These are phyloP conservation scores for Chenopodium berlandieri DNA, from an alignment of 148 eudicot species.

Conservation along the genomic window DNA sequence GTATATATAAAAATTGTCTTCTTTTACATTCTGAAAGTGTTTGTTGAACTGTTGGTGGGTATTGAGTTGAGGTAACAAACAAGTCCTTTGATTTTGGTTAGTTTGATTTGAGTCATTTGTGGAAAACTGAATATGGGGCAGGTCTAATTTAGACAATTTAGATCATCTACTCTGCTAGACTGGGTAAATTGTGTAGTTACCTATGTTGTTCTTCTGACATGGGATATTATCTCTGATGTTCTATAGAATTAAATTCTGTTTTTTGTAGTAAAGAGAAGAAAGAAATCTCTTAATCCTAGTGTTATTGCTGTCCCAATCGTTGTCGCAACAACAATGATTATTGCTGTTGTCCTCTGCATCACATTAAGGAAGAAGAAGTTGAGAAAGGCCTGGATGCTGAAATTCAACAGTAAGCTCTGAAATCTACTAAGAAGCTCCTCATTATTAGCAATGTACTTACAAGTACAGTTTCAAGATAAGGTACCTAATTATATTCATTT, in stretches of 20 bases:
- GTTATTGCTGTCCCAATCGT: constrained; percentile 19
- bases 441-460: too few species aligned
- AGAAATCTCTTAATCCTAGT: constrained; percentile 14
- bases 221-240: not conserved
- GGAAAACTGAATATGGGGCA: not conserved
- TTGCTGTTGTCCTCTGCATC: constrained; percentile 5
- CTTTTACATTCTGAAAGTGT: not conserved
- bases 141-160: not conserved
- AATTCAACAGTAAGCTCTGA: constrained; percentile 24
- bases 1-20: not conserved
- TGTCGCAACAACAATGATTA: not conserved
- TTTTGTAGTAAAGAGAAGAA: constrained; percentile 13
- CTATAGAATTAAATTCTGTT: not conserved
- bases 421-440: not conserved
- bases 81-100: not conserved
- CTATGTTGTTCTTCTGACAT: not conserved
- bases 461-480: not conserved
- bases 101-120: not conserved
- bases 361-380: constrained; percentile 13
- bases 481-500: not conserved
- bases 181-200: not conserved
- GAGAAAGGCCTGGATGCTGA: constrained; percentile 12
- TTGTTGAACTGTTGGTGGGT: not conserved
- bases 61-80: not conserved
- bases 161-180: not conserved